These are phyloP conservation scores for Allantophomopsis lycopodina DNA, from an alignment of 2,329 filamentous ascomycete genomes.

Conservation along the genomic window DNA sequence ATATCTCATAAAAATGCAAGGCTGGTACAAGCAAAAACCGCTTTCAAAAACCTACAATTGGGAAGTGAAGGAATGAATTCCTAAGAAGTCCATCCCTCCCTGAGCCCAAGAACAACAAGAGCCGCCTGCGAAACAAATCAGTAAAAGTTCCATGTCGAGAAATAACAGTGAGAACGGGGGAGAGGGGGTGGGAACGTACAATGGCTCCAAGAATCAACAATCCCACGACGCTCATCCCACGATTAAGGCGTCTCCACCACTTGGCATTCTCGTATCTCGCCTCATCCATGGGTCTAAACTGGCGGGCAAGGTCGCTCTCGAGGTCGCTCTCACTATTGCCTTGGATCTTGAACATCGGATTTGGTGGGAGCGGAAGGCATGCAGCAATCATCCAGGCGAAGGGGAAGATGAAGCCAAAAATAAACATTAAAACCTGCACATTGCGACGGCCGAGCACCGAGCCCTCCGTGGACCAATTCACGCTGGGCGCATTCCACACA, in stretches of 20 bases:
- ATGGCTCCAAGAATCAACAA: slow-evolving; percentile 37
- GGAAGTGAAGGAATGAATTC: too few relatives aligned
- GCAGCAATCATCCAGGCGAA: slow-evolving; percentile 73
- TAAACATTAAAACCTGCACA: slow-evolving; percentile 62
- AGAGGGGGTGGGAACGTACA: slow-evolving; percentile 21
- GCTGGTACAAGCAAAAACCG: too few relatives aligned
- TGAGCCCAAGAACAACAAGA: slow-evolving; percentile 12
- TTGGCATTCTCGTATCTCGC: slow-evolving; percentile 35
- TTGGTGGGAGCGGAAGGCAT: slow-evolving; percentile 55
- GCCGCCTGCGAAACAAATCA: slow-evolving; percentile 8
- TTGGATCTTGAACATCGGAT: slow-evolving; percentile 35
- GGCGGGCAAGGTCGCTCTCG: slow-evolving; percentile 12
- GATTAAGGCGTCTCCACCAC: slow-evolving; percentile 51
- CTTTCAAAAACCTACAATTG: too few relatives aligned
- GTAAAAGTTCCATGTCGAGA: slow-evolving; percentile 1
- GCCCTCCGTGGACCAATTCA: slow-evolving; percentile 48
- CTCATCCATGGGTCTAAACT: slow-evolving; percentile 17
- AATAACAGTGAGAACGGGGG: neutral
- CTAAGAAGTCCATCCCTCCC: slow-evolving; percentile 4
- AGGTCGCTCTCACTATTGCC: slow-evolving; percentile 23
- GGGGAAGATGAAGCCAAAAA: slow-evolving; percentile 65
- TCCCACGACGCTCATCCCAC: slow-evolving; percentile 44
- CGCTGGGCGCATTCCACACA: slow-evolving; percentile 61
- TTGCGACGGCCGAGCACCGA: slow-evolving; percentile 54
- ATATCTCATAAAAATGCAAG: too few relatives aligned